Percentiles rank a stretch among this genome's conserved stretches.
Evolutionary conservation across 306 rosid genomes (phyloP).

Genomic region (Lagenaria siceraria): DNA sequence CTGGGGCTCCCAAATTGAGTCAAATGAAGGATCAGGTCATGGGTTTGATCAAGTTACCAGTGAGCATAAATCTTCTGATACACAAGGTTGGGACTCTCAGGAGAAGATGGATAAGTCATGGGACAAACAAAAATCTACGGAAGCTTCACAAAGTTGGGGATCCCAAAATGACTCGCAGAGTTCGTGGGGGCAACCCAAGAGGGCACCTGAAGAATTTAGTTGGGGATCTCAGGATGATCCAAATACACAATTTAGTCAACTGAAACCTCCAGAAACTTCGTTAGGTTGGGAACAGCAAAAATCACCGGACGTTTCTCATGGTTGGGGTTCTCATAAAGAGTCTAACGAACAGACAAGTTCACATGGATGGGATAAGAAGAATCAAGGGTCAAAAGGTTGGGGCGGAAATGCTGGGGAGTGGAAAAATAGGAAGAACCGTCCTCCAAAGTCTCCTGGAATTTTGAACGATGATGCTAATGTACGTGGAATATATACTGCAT

Average conservation of each 20-base stretch:
- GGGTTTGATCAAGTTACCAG: neutral
- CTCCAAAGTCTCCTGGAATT: slow-evolving; percentile 42
- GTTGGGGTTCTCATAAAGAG: slow-evolving; percentile 22
- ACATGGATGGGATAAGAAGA: slow-evolving; percentile 37
- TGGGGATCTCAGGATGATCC: slow-evolving; percentile 5
- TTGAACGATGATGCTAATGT: slow-evolving; percentile 14
- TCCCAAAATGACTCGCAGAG: slow-evolving; percentile 2
- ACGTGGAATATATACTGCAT: slow-evolving; percentile 21
- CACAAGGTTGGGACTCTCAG: slow-evolving; percentile 12
- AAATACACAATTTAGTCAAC: neutral
- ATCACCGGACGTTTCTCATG: slow-evolving; percentile 22
- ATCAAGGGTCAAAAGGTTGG: slow-evolving; percentile 55
- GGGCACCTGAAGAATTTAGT: neutral
- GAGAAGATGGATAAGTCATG: slow-evolving; percentile 6
- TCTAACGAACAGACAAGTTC: slow-evolving; percentile 26
- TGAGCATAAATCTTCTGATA: neutral
- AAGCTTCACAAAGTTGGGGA: slow-evolving; percentile 4
- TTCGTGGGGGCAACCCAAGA: slow-evolving; percentile 7
- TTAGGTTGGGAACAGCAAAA: slow-evolving; percentile 18
- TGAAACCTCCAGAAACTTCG: slow-evolving; percentile 4
- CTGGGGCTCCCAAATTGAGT: slow-evolving; percentile 3
- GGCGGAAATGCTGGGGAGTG: slow-evolving; percentile 55
- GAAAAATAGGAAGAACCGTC: slow-evolving; percentile 43
- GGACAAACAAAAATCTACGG: neutral
- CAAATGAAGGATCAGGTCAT: neutral